These are phyloP conservation scores for Ehretia macrophylla DNA, from an alignment of 257 asterid genomes.

Conservation along the genomic window DNA sequence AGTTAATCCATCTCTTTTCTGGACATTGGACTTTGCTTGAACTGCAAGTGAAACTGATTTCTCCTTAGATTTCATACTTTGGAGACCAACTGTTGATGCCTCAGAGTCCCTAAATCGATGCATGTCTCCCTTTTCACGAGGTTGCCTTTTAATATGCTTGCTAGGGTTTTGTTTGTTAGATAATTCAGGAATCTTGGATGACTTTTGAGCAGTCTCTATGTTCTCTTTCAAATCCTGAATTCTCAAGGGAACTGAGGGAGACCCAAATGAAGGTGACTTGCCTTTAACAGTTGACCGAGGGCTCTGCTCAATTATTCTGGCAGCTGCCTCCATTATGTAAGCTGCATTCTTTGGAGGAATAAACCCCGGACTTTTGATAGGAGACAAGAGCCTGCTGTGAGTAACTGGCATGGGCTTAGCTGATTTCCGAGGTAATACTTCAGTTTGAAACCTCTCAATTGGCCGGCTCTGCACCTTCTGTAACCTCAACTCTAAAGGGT, in stretches of 20 bases:
- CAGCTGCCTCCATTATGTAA: conserved; percentile 83
- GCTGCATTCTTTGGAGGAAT: conserved; percentile 84
- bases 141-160: conserved; percentile 42
- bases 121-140: conserved; percentile 32
- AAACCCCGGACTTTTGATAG: conserved; percentile 90
- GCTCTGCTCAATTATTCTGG: conserved; percentile 83
- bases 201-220: conserved; percentile 58
- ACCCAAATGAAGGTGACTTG: conserved; percentile 44
- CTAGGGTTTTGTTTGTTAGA: conserved; percentile 39
- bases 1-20: conserved; percentile 47
- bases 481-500: conserved; percentile 65
- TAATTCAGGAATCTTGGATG: conserved; percentile 35
- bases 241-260: conserved; percentile 66
- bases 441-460: conserved; percentile 80
- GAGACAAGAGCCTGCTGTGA: conserved; percentile 75
- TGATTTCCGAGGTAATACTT: conserved; percentile 76
- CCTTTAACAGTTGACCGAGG: conserved; percentile 58
- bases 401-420: conserved; percentile 72
- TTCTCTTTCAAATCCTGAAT: conserved; percentile 59
- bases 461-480: conserved; percentile 62
- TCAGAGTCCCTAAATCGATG: conserved; percentile 36
- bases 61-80: conserved; percentile 52
- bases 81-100: conserved; percentile 45
- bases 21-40: conserved; percentile 54
- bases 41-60: conserved; percentile 50